phyloP scores from a whole-genome alignment of 1,284 basidiomycete species.

The Apiotrichum mycotoxinovorans region DNA sequence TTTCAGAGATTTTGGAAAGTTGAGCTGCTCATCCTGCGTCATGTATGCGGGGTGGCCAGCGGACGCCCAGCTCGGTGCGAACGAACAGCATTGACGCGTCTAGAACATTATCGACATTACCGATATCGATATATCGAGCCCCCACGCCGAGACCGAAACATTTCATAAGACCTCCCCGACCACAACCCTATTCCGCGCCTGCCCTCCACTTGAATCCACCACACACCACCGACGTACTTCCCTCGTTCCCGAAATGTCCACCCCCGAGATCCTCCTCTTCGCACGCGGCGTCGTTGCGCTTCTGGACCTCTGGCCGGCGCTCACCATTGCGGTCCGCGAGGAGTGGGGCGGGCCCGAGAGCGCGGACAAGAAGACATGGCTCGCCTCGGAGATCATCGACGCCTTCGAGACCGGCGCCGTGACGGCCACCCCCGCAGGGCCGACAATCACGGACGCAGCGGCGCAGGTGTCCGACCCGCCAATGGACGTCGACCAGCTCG shows the following conservation, averaged over 20 bases:
- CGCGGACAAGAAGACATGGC: conserved; percentile 70
- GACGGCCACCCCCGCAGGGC: conserved; percentile 14
- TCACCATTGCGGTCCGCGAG: conserved; percentile 75
- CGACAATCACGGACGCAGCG: conserved; percentile 22
- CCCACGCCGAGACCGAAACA: neutral
- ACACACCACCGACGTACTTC: conserved; percentile 6
- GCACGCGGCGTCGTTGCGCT: conserved; percentile 77
- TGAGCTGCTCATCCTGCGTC: neutral
- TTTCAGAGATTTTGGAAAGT: too few relatives aligned
- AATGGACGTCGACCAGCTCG: conserved; percentile 71
- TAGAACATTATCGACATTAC: neutral
- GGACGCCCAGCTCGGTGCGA: too few relatives aligned
- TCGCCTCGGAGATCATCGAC: conserved; percentile 76
- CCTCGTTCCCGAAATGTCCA: conserved; percentile 3
- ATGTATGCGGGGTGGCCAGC: too few relatives aligned
- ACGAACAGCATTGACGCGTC: neutral
- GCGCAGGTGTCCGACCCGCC: conserved; percentile 43
- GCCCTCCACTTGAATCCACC: conserved; percentile 1
- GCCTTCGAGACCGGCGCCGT: conserved; percentile 62
- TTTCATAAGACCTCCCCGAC: too few relatives aligned
- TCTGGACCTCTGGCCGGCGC: conserved; percentile 72
- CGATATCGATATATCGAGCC: neutral
- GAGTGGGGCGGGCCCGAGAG: conserved; percentile 74
- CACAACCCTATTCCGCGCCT: too few relatives aligned
- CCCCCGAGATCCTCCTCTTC: conserved; percentile 56